Conservation (phyloP, 2,329 filamentous ascomycete genomes). For the Talaromyces atroroseus region DNA sequence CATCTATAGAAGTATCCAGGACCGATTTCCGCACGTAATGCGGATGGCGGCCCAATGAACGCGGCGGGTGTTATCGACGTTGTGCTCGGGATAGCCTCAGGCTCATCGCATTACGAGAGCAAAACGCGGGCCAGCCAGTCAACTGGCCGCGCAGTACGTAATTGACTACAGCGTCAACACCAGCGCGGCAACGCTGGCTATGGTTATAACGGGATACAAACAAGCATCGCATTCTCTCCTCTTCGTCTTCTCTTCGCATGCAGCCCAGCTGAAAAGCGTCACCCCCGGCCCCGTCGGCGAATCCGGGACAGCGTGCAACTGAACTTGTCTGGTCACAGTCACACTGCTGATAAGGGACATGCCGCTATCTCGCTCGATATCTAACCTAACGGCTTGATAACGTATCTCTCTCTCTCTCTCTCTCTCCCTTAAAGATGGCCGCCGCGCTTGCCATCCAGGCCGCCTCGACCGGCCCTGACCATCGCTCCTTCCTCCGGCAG, state of each 20-base stretch:
- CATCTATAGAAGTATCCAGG: too few species aligned
- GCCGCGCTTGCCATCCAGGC: slow-evolving; percentile 17
- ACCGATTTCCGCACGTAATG: too few species aligned
- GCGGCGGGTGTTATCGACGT: background rate
- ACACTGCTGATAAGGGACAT: background rate
- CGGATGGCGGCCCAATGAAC: background rate
- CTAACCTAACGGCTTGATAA: too few species aligned
- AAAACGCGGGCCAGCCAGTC: slow-evolving; percentile 14
- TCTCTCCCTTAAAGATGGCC: slow-evolving; percentile 24
- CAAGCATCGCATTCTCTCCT: too few species aligned
- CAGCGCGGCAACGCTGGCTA: too few species aligned
- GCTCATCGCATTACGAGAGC: slow-evolving; percentile 26
- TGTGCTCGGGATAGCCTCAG: background rate
- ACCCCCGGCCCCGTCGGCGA: too few species aligned
- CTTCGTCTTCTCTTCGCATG: too few species aligned
- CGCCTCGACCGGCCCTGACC: slow-evolving; percentile 20
- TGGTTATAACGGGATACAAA: too few species aligned
- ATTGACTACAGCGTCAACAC: background rate
- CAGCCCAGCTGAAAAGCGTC: too few species aligned
- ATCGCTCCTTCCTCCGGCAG: slow-evolving; percentile 20
- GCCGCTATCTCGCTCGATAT: background rate
- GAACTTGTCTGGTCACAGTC: too few species aligned
- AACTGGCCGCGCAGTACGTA: background rate
- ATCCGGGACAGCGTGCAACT: too few species aligned
- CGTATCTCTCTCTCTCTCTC: background rate